phyloP scores from a whole-genome alignment of 2,329 filamentous ascomycete genomes.

The Sporothrix protearum region DNA sequence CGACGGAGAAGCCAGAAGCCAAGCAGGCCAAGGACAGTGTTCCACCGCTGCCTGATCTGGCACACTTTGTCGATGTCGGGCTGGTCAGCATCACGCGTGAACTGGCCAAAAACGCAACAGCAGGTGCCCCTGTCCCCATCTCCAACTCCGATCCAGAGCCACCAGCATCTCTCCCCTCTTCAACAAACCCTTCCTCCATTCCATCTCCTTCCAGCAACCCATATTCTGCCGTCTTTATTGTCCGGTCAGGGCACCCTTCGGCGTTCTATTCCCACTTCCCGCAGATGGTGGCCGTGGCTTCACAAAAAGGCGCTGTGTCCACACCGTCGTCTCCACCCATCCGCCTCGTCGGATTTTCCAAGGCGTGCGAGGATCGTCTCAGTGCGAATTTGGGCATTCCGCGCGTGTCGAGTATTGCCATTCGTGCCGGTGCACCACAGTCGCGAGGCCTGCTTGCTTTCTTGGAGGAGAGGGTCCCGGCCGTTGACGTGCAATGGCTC shows the following conservation, averaged over 20 bases:
- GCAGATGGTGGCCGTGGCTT: constrained; percentile 46
- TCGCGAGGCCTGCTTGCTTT: constrained; percentile 56
- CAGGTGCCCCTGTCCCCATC: background rate
- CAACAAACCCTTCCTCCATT: background rate
- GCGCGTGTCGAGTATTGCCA: constrained; percentile 61
- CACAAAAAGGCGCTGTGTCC: constrained; percentile 31
- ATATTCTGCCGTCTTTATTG: constrained; percentile 57
- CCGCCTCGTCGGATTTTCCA: constrained; percentile 61
- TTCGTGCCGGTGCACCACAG: constrained; percentile 55
- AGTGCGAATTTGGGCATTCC: constrained; percentile 57
- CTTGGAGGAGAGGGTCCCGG: constrained; percentile 49
- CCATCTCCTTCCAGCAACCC: background rate
- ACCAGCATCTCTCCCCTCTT: background rate
- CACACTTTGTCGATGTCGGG: constrained; percentile 59
- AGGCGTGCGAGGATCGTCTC: constrained; percentile 55
- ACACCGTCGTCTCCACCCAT: constrained; percentile 36
- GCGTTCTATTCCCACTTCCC: constrained; percentile 59
- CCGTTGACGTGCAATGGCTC: constrained; percentile 56
- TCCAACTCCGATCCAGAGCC: background rate
- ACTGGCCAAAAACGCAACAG: constrained; percentile 42
- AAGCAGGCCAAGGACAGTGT: constrained; percentile 17
- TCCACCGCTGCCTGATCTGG: constrained; percentile 50
- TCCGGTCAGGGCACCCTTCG: constrained; percentile 54
- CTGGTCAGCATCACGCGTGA: constrained; percentile 60
- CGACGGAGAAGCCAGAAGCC: background rate